A percentile compares a stretch with the other conserved stretches of the same genome.
Conservation (phyloP, 2,329 filamentous ascomycete species). For the Neofusicoccum sp. region DNA sequence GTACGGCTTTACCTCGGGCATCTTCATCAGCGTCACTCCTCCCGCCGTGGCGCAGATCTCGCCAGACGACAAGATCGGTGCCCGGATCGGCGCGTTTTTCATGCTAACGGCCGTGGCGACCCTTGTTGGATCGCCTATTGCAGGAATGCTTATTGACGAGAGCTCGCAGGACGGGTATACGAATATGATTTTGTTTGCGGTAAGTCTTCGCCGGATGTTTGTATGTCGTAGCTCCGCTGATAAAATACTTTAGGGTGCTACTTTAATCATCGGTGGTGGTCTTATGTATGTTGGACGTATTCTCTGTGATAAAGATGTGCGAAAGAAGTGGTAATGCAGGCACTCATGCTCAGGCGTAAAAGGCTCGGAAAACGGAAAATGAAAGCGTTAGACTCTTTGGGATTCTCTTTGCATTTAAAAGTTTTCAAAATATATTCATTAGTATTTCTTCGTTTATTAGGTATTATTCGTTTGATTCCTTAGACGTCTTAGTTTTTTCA, state of each 20-base stretch:
- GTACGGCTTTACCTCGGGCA: slow-evolving; percentile 19
- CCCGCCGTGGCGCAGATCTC: slow-evolving; percentile 14
- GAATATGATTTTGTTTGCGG: neutral
- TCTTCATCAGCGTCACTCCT: slow-evolving; percentile 19
- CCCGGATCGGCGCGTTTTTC: slow-evolving; percentile 17
- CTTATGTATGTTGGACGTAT: neutral
- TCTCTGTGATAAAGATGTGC: neutral
- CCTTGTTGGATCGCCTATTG: slow-evolving; percentile 15
- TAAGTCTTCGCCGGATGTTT: neutral
- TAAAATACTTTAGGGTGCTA: neutral
- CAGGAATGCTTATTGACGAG: slow-evolving; percentile 8
- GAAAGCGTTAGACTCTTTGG: too few species aligned
- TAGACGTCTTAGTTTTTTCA: too few species aligned
- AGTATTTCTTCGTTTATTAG: too few species aligned
- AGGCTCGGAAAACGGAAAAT: too few species aligned
- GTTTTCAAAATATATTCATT: too few species aligned
- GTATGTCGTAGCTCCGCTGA: neutral
- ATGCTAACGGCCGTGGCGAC: slow-evolving; percentile 9
- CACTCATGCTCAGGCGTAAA: too few species aligned
- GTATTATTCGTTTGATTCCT: too few species aligned
- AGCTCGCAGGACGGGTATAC: neutral
- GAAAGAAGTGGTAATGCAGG: neutral
- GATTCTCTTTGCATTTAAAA: too few species aligned
- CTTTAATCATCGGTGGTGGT: neutral
- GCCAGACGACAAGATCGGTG: slow-evolving; percentile 17